Conservation (phyloP, 345 rosid genomes). For the Gossypium herbaceum region DNA sequence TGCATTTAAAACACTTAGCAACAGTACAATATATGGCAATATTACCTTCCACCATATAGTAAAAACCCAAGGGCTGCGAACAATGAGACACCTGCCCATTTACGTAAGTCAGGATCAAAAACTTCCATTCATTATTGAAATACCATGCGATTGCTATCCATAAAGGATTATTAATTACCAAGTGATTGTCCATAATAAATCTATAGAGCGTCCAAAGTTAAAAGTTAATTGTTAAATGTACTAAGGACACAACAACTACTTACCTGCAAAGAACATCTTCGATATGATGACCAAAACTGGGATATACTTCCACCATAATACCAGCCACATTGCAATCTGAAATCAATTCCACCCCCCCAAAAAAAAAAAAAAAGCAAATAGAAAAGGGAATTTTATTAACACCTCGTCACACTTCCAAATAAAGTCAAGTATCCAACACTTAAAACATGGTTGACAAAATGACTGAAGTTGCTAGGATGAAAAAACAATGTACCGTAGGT, state of each 20-base stretch:
- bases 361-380: background rate
- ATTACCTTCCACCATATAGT: conserved; percentile 91
- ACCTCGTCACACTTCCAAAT: background rate
- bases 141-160: background rate
- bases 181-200: background rate
- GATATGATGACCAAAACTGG: conserved; percentile 51
- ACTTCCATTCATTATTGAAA: conserved; percentile 8
- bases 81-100: conserved; percentile 65
- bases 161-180: background rate
- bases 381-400: background rate
- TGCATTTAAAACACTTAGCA: conserved; percentile 10
- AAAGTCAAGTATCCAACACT: background rate
- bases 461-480: background rate
- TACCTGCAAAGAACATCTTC: conserved; percentile 87
- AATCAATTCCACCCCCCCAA: background rate
- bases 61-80: conserved; percentile 85
- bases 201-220: background rate
- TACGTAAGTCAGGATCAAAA: conserved; percentile 1
- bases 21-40: conserved; percentile 1
- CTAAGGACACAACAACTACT: conserved; percentile 7
- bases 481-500: background rate
- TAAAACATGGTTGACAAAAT: background rate
- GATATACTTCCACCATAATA: conserved; percentile 74
- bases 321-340: conserved; percentile 81
- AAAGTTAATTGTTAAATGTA: background rate